Percentiles rank a stretch among this genome's conserved stretches.
phyloP scores from a whole-genome alignment of 1,284 basidiomycete species.

The Jaminaea rosea region DNA sequence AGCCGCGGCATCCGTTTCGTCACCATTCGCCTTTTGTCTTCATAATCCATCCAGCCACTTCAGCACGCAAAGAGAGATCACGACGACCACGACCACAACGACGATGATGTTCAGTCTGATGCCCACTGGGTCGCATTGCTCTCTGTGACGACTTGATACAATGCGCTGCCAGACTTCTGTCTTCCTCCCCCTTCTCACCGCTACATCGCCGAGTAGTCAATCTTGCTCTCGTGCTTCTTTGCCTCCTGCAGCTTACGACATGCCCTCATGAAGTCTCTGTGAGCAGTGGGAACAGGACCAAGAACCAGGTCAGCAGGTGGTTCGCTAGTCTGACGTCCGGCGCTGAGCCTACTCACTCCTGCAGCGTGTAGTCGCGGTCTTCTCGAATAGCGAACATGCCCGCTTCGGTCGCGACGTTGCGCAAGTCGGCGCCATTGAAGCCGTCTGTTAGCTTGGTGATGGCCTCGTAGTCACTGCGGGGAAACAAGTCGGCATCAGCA shows the following conservation, averaged over 20 bases:
- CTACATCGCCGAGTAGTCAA: conserved; percentile 24
- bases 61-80: too few species aligned
- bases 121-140: too few species aligned
- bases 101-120: too few species aligned
- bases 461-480: conserved; percentile 34
- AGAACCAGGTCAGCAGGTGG: conserved; percentile 2
- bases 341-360: conserved; percentile 58
- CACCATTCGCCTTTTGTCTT: too few species aligned
- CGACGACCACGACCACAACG: too few species aligned
- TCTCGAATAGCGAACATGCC: conserved; percentile 99
- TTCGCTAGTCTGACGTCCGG: not conserved
- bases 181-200: too few species aligned
- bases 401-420: conserved; percentile 94
- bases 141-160: too few species aligned
- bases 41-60: too few species aligned
- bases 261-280: conserved; percentile 96
- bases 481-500: not conserved
- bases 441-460: conserved; percentile 64
- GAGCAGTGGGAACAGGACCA: conserved; percentile 9
- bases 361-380: conserved; percentile 56
- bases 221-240: conserved; percentile 46
- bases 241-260: conserved; percentile 82
- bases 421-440: conserved; percentile 58
- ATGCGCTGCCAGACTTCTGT: too few species aligned
- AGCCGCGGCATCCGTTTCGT: too few species aligned